Conservation (phyloP, 177 flowering plant species). For the Telopea speciosissima region DNA sequence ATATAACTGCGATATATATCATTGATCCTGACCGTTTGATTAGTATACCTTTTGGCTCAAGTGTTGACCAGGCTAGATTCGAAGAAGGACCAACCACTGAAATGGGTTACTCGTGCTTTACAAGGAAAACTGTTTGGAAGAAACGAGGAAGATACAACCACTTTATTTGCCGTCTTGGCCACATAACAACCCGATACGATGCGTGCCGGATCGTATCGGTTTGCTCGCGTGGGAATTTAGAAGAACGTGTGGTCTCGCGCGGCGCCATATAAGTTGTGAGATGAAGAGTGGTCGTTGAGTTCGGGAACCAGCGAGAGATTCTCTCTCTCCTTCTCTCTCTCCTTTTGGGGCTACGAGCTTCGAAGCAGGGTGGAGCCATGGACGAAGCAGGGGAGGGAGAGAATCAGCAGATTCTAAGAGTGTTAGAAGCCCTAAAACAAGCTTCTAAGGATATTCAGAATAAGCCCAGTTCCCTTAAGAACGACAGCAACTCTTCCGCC, state of each 20-base stretch:
- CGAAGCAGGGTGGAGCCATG: slow-evolving; percentile 7
- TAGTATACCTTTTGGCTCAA: no score
- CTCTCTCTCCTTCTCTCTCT: not conserved
- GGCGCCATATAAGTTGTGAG: no score
- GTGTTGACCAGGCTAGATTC: no score
- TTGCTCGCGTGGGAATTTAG: not conserved
- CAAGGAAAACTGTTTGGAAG: no score
- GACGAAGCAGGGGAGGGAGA: slow-evolving; percentile 13
- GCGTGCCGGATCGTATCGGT: not conserved
- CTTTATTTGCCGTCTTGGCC: no score
- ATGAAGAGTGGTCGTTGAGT: slow-evolving; percentile 6
- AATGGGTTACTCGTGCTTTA: no score
- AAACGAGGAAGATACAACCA: no score
- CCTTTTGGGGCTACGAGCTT: not conserved
- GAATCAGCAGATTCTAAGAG: slow-evolving; percentile 34
- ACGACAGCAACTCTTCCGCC: slow-evolving; percentile 36
- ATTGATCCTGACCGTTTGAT: no score
- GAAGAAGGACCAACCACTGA: no score
- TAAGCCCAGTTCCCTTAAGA: slow-evolving; percentile 26
- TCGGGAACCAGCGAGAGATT: not conserved
- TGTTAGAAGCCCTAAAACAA: slow-evolving; percentile 64
- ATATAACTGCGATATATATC: no score
- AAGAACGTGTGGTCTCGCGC: not conserved
- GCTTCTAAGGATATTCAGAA: slow-evolving; percentile 58
- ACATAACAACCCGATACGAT: not conserved